Conservation (phyloP, 345 rosid species). For the Bruguiera gymnorhiza region DNA sequence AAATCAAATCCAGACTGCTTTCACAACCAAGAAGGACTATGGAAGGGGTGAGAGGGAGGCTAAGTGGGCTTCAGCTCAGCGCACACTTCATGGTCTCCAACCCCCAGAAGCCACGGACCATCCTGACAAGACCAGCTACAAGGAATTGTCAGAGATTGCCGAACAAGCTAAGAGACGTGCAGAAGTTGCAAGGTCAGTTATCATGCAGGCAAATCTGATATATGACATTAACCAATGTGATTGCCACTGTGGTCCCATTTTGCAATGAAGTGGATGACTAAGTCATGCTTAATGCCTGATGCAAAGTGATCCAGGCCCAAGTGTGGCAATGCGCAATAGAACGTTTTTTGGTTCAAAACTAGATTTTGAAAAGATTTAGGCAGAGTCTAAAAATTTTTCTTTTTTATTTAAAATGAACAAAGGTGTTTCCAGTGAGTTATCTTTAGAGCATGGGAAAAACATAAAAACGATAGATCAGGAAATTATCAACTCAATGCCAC, state of each 20-base stretch:
- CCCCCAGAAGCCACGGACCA: constrained; percentile 23
- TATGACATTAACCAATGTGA: not conserved
- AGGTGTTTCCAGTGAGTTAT: too few species aligned
- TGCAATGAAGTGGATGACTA: not conserved
- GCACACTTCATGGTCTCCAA: constrained; percentile 64
- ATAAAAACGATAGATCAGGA: too few species aligned
- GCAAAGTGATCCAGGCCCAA: too few species aligned
- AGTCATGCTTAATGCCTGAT: not conserved
- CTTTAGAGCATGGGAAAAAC: too few species aligned
- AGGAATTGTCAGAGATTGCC: constrained; percentile 51
- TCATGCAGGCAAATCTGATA: not conserved
- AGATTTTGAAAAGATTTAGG: too few species aligned
- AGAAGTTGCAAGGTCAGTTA: constrained; percentile 62
- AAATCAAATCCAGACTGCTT: constrained; percentile 48
- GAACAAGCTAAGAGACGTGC: constrained; percentile 83
- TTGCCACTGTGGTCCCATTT: too few species aligned
- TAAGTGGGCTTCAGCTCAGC: constrained; percentile 67
- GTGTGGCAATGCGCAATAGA: too few species aligned
- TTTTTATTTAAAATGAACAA: too few species aligned
- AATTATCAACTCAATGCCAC: too few species aligned
- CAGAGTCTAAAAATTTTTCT: too few species aligned
- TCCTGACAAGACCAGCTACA: constrained; percentile 37
- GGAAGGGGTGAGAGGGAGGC: constrained; percentile 76
- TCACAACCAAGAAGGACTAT: constrained; percentile 71
- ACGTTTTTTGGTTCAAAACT: too few species aligned